A percentile compares a stretch with the other conserved stretches of the same genome.
Evolutionary conservation across 1,139 yeast genomes (phyloP).

Genomic region (Sugiyamaella xylanicola): DNA sequence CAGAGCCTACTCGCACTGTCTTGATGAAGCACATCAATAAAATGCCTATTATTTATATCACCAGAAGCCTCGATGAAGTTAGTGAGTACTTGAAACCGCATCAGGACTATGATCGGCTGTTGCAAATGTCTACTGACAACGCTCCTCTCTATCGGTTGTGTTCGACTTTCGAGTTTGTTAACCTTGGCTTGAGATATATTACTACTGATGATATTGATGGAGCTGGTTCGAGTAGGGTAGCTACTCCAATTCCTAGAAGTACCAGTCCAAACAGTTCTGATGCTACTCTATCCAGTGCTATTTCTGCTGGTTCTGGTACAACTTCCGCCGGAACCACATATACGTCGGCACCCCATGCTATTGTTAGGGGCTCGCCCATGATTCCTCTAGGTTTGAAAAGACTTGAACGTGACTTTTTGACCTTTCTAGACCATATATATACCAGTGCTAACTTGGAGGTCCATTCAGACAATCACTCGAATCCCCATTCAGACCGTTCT

Average conservation of each 20-base stretch:
- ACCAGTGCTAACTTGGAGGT: not conserved
- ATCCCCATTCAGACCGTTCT: no score
- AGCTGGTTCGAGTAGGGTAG: not conserved
- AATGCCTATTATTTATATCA: slow-evolving; percentile 29
- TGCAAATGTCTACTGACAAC: slow-evolving; percentile 19
- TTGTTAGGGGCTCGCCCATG: slow-evolving; percentile 1
- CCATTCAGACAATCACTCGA: not conserved
- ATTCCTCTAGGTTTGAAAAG: slow-evolving; percentile 25
- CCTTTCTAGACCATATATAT: slow-evolving; percentile 24
- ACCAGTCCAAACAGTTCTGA: not conserved
- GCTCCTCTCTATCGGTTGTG: slow-evolving; percentile 25
- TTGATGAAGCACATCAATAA: slow-evolving; percentile 13
- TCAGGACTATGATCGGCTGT: slow-evolving; percentile 24
- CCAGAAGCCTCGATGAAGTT: slow-evolving; percentile 26
- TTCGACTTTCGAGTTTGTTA: slow-evolving; percentile 30
- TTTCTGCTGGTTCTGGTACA: no score
- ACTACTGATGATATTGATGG: slow-evolving; percentile 8
- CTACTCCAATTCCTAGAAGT: slow-evolving; percentile 2
- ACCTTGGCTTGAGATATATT: slow-evolving; percentile 22
- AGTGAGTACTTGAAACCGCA: slow-evolving; percentile 24
- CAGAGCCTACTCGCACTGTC: slow-evolving; percentile 21
- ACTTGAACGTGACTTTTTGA: slow-evolving; percentile 27
- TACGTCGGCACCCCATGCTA: not conserved
- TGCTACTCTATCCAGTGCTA: not conserved
- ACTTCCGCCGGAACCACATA: not conserved